Base-by-base conservation (phyloP, 441 rosid species). In the Brassica hybrid region DNA sequence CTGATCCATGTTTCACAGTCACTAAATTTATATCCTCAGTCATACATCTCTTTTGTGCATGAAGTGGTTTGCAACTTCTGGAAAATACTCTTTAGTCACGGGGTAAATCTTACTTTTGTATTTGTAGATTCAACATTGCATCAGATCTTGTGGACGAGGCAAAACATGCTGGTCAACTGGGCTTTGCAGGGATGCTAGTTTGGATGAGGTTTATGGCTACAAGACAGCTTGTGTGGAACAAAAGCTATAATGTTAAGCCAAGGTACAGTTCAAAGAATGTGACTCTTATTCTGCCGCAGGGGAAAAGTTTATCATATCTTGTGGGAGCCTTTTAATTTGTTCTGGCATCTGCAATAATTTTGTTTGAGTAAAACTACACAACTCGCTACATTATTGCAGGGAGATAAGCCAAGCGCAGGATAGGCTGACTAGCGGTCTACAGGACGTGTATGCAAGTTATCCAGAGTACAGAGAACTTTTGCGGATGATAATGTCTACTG, bases 201-300 rank as follows among this genome's bases (percentile, higher is more conserved):
- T 96, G 99, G 99, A 92, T 94, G 97, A 89, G 99, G 87, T 96
- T 94, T 86, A 96, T 96, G 99, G 98, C 99, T 66, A 90, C 94
- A 36, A 88, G 99, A 81, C 99, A 94, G 86, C 98, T 96, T 66
- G 88, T 90, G 85, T 96, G 99, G 99, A 96, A 96, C 84, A 96
- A 94, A 85, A 92, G 91, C 87, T 96, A 96, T 84, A 96, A 96
- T 72, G 99, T 96, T 84, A 96, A 96, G 86, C 99, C 99, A 80
- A 90, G 99, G 99, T 96, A 89, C 67, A 36, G 58, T 69, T 79
- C 5, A 75, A 36, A 65, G 14, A 75, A 19, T 80, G 70, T 50
- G 61, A 72, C 27, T 70, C 60, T 62, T 32, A n/a, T 65, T 59
- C 52, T 50, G 2, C 58, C 71, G 36, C 59, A 62, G 57, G 45